Conservation (phyloP, 164 flowering plant species). For the Vitis rupestris region DNA sequence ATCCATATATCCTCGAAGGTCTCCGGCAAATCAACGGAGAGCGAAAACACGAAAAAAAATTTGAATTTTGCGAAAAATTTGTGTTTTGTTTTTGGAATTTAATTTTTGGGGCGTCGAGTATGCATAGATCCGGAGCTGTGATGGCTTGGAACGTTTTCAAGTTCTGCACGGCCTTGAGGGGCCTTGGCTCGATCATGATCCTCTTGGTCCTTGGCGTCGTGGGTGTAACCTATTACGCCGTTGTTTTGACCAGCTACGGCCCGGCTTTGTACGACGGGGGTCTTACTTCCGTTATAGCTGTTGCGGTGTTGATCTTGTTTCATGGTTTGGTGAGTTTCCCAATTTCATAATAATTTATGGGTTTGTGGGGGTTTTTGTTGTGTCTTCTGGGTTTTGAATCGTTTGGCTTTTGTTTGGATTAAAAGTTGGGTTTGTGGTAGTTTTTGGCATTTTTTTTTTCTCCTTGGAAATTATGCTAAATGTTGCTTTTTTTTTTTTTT, state of each 20-base stretch:
- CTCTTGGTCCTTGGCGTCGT: conserved; percentile 86
- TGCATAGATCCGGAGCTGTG: conserved; percentile 86
- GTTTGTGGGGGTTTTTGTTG: neutral
- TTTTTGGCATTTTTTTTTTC: too few relatives aligned
- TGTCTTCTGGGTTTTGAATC: neutral
- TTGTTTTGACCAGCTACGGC: conserved; percentile 75
- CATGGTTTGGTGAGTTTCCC: conserved; percentile 62
- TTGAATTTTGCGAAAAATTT: too few relatives aligned
- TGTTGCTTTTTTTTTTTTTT: neutral
- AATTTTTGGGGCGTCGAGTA: conserved; percentile 15
- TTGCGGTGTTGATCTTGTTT: conserved; percentile 63
- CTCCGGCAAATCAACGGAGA: too few relatives aligned
- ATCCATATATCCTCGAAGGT: too few relatives aligned
- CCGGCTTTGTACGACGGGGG: conserved; percentile 66
- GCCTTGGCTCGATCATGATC: conserved; percentile 94
- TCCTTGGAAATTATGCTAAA: neutral
- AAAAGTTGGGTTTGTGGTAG: neutral
- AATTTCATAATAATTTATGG: neutral
- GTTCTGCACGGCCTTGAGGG: conserved; percentile 70
- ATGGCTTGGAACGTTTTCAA: conserved; percentile 89
- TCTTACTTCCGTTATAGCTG: conserved; percentile 50
- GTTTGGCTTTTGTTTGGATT: neutral
- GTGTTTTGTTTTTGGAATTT: too few relatives aligned
- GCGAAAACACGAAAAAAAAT: too few relatives aligned
- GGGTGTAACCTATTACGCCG: conserved; percentile 84